Evolutionary conservation across 768 basidiomycete genomes (phyloP), one percentile per base, ranked within the genome.

Genomic region (Grammothele lineata): DNA sequence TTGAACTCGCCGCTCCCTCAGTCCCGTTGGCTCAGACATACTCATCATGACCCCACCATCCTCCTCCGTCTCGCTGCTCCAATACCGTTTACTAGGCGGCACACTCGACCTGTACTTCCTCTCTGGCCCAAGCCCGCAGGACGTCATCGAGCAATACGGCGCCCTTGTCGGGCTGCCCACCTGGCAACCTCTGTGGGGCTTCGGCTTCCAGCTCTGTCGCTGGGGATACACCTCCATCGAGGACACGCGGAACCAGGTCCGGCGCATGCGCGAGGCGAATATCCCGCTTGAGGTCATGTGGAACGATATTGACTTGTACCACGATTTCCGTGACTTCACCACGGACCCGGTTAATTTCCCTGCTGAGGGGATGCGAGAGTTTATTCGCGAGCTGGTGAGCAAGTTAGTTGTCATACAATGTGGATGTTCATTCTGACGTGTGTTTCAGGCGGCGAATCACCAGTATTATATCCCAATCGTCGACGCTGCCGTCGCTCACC

Each of bases 251-350:
- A 71, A 74, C 42, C 71, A 76, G 15, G 78, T 82, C 43, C 61
- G 64, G 32, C 75, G 65, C 51, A 87, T 75, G 86, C 73, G 80
- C n/a, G 77, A 73, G 14, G 85, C 85, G 0, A 70, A 77, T 40
- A 78, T 92, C 47, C 88, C 87, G 17, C 71, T 90, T 3, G 87
- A 92, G 76, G 81, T 78, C 26, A 83, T 84, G 72, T 87, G 85
- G 85, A 86, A 82, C 56, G 85, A 87, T 53, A 84, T 87, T 44
- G 85, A 87, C 62, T 47, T 87, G 39, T 87, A 85, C 53, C 78
- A 85, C 54, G 76, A 81, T n/a, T 70, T 72, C 27, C 72, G 85
- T 10, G 85, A 84, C 62, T 85, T 85, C 53, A 87, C 85, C 5
- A 63, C 73, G 3, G 84, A 86, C 59, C 83, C 83, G 14, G 73